Evolutionary conservation across 345 rosid genomes (phyloP), one percentile per base, ranked within the genome.

Genomic region (Pistacia atlantica): DNA sequence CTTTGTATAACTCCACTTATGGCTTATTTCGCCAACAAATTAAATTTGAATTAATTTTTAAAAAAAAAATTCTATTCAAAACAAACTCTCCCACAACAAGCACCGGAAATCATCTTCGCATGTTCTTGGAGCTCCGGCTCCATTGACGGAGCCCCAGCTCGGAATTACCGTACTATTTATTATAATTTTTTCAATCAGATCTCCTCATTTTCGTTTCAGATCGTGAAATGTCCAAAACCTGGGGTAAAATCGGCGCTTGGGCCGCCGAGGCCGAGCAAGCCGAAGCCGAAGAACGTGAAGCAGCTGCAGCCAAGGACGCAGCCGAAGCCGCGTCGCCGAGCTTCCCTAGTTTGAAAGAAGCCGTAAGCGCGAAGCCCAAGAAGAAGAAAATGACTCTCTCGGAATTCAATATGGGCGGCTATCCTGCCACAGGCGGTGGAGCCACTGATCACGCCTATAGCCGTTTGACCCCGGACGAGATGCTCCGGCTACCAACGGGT

Each of bases 241-340:
- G 97, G 97, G 90, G 98, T 68, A 83, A 73, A 74, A 85, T 91
- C 88, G 97, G 97, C 82, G 85, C 89, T 25, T 94, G 99, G 99
- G 99, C 99, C 73, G 97, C 90, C 76, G 99, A 96, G 77, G 90
- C 93, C 25, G 99, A 96, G 86, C 87, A 80, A 17, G 97, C 89
- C 20, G 96, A 91, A 37, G 93, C 83, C 38, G 97, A 87, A 45
- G 91, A 86, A 75, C 88, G 74, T 42, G 87, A 80, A 65, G 62
- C 77, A 14, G 87, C 80, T 0, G 82, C 82, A 0, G 83, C 86
- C 1, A 81, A 82, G 0, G 83, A 83, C 11, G 87, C 82, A 4
- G 62, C 81, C 0, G 82, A 79, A 2, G 81, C 83, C 33, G 93
- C 74, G 79, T 68, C 90, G 0, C 88, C 84, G 82, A 88, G 89